Evolutionary conservation across 208 protist genomes (phyloP).

Genomic region (Acanthamoeba healyi): DNA sequence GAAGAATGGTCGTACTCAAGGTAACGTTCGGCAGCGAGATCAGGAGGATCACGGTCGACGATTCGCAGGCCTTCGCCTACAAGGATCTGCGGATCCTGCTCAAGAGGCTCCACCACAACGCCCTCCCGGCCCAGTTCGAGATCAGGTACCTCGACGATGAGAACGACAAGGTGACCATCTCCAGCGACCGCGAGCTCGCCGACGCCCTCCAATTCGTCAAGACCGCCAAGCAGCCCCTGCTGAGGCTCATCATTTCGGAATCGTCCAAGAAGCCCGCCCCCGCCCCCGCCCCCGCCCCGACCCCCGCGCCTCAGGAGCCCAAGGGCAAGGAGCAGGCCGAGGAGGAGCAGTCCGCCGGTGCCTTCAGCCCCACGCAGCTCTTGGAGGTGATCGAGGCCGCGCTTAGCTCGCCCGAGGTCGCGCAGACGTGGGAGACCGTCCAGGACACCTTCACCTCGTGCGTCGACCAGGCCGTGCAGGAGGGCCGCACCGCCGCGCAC

Average conservation of each 20-base stretch:
- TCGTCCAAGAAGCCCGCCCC: not conserved
- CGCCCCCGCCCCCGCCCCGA: not conserved
- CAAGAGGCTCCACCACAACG: not conserved
- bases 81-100: constrained; percentile 12
- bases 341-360: not conserved
- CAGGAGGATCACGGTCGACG: constrained; percentile 41
- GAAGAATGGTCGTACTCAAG: constrained; percentile 48
- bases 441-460: constrained; percentile 30
- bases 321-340: not conserved
- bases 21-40: constrained; percentile 21
- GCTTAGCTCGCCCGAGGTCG: constrained; percentile 7
- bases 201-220: constrained; percentile 63
- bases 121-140: constrained; percentile 32
- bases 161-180: constrained; percentile 64
- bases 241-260: not conserved
- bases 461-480: constrained; percentile 19
- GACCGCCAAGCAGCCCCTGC: constrained; percentile 14
- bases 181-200: constrained; percentile 53
- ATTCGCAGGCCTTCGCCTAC: constrained; percentile 3
- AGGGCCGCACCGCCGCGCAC: constrained; percentile 43
- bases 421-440: not conserved
- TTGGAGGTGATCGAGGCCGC: constrained; percentile 6
- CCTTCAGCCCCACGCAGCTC: constrained; percentile 21
- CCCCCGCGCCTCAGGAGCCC: not conserved
- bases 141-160: constrained; percentile 75